Evolutionary conservation across 305 asterid species (phyloP), one percentile per base, ranked within the genome.

Genomic region (Fraxinus velutina): DNA sequence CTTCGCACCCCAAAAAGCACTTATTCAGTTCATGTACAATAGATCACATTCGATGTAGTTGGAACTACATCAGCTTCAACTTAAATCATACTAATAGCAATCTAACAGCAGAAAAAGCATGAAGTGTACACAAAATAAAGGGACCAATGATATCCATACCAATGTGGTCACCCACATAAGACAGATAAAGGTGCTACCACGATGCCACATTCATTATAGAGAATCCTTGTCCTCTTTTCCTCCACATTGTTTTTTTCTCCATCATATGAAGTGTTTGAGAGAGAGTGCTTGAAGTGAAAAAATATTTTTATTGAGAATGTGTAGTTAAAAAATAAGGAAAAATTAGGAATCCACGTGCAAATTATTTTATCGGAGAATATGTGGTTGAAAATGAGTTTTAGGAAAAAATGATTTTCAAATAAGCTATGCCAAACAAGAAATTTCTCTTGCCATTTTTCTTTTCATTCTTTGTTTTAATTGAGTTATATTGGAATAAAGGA

Each of bases 141-240:
- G 39, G 39, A 12, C 74, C 37, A 29, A 68, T 68, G 74, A 29
- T 29, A 68, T 30, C 74, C 74, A 68, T 68, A 10, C 39, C 74
- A 68, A 30, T 30, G n/a, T 13, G 17, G 34, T 1, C 75, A 30
- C 39, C 37, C 21, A 68, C 34, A 15, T 30, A 32, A 68, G 34
- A 29, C 17, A 68, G 42, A 21, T 33, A 83, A 27, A 79, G 70
- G 71, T 64, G 4, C 76, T 75, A 76, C 15, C 70, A 27, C 71
- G 72, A 39, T 68, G 42, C 68, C 34, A 66, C 44, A 66, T 79
- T 75, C 78, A 78, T 71, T 78, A 57, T 29, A 80, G 77, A 74
- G 73, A 19, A 78, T 73, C 77, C 17, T 32, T 55, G 73, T 60
- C 71, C 76, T 17, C 42, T 73, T 68, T 57, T 78, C 82, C 81